A percentile compares a stretch with the other conserved stretches of the same genome.
Conservation (phyloP, 768 basidiomycete species). For the Phanerochaete sordida region DNA sequence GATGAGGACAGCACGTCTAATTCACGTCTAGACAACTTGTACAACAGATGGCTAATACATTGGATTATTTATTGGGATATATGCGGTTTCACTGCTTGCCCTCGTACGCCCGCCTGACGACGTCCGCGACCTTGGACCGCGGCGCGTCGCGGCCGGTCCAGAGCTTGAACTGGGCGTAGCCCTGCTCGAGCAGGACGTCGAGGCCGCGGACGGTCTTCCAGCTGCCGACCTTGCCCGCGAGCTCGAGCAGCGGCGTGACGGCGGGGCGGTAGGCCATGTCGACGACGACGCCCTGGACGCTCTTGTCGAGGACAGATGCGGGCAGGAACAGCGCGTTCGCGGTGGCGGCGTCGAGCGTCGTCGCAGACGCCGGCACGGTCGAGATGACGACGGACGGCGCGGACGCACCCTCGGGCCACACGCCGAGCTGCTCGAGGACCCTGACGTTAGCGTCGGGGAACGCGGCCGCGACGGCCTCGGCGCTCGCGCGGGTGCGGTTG, state of each 20-base stretch:
- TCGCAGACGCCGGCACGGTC: conserved; percentile 77
- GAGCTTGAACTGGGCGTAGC: conserved; percentile 76
- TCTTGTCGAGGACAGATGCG: conserved; percentile 49
- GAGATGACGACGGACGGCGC: conserved; percentile 78
- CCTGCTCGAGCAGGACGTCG: conserved; percentile 86
- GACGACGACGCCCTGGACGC: conserved; percentile 70
- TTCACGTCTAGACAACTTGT: not conserved
- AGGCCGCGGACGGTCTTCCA: conserved; percentile 80
- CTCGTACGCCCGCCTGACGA: conserved; percentile 46
- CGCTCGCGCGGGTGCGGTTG: conserved; percentile 81
- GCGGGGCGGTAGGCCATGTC: conserved; percentile 96
- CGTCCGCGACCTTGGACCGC: conserved; percentile 37
- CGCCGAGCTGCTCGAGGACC: conserved; percentile 54
- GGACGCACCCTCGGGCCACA: conserved; percentile 37
- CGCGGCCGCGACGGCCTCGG: conserved; percentile 57
- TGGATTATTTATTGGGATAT: not conserved
- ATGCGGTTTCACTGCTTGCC: not conserved
- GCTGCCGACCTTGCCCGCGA: conserved; percentile 52
- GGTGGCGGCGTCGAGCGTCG: conserved; percentile 34
- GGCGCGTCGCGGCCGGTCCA: conserved; percentile 77
- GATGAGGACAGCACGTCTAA: not conserved
- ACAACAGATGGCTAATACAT: not conserved
- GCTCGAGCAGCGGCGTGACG: conserved; percentile 70
- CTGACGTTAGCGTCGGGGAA: conserved; percentile 67
- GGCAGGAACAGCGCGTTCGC: conserved; percentile 48